These are phyloP conservation scores for Cadophora luteo-olivacea DNA, from an alignment of 2,329 filamentous ascomycete species.

Conservation along the genomic window DNA sequence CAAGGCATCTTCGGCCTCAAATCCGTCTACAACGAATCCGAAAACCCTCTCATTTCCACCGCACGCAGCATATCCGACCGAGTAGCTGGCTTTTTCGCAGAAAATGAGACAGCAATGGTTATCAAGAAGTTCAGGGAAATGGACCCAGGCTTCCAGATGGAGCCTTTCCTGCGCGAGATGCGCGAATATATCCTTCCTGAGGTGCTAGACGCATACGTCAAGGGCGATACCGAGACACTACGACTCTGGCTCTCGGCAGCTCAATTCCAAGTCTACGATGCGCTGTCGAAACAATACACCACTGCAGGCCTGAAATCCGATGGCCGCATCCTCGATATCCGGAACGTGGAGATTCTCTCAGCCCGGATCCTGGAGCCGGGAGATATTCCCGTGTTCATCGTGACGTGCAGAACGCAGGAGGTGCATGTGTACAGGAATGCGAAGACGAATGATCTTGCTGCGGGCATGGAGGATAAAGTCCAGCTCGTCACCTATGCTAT, in stretches of 20 bases:
- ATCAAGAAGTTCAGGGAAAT: slow-evolving; percentile 98
- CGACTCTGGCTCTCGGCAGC: slow-evolving; percentile 96
- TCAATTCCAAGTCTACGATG: slow-evolving; percentile 95
- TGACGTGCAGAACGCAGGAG: slow-evolving; percentile 95
- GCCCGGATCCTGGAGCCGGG: slow-evolving; percentile 84
- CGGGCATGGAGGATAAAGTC: slow-evolving; percentile 98
- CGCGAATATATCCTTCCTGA: slow-evolving; percentile 98
- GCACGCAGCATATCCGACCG: slow-evolving; percentile 90
- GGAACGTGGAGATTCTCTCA: slow-evolving; percentile 86
- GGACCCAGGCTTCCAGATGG: slow-evolving; percentile 93
- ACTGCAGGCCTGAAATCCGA: slow-evolving; percentile 93
- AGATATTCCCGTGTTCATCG: slow-evolving; percentile 93
- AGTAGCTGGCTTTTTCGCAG: slow-evolving; percentile 94
- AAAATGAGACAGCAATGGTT: slow-evolving; percentile 96
- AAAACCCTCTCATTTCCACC: slow-evolving; percentile 93
- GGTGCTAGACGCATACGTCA: slow-evolving; percentile 96
- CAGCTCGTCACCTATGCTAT: slow-evolving; percentile 98
- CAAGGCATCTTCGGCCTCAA: slow-evolving; percentile 89
- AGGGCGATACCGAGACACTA: slow-evolving; percentile 88
- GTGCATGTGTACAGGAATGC: slow-evolving; percentile 95
- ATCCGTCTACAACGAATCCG: slow-evolving; percentile 90
- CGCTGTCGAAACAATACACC: slow-evolving; percentile 95
- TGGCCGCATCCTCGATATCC: slow-evolving; percentile 92
- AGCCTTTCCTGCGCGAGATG: slow-evolving; percentile 93
- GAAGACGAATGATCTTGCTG: slow-evolving; percentile 87